Evolutionary conservation across 2,329 filamentous ascomycete species (phyloP), one percentile per base, ranked within the genome.

Genomic region (Colletotrichum truncatum): DNA sequence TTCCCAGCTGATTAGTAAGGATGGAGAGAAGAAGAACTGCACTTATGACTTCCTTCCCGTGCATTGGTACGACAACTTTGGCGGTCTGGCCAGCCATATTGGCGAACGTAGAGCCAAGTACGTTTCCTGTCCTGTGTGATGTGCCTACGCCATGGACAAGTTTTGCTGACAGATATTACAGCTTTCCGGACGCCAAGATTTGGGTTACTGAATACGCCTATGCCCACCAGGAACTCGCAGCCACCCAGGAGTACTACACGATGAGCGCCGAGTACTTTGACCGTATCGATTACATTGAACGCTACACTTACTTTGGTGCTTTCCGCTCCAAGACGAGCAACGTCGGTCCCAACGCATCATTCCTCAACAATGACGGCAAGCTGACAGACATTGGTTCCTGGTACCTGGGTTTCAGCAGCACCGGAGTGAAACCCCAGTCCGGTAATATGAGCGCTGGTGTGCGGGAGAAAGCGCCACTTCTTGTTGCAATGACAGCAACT

Each of bases 171-270:
- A 28, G 11, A 21, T 10, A 10, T n/a, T 26, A 64, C 49, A 88
- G 86, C 21, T 90, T 87, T 75, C 89, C 88, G 8, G 83, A 86
- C 66, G 80, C 82, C 32, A 82, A 85, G 4, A 87, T 94, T 66
- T 95, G 92, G 93, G 82, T 95, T 10, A 95, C 93, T 25, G 93
- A 96, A 77, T 94, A 91, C 75, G 92, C 90, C 36, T 84, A 84
- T 58, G 80, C 87, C 60, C 76, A 90, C 67, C 81, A 86, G 70
- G 79, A 84, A 25, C 82, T 93, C 14, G 64, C 74, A 1, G 77
- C 82, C 0, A 90, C 89, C 0, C 86, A 93, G 73, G 69, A 74
- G 0, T 93, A 92, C 73, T 94, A 87, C 80, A 93, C 93, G 71
- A 82, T 81, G 71, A 89, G 86, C 3, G 76, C 85, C 56, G 83